Conservation (phyloP, 441 rosid species). For the Populus tomentosa region DNA sequence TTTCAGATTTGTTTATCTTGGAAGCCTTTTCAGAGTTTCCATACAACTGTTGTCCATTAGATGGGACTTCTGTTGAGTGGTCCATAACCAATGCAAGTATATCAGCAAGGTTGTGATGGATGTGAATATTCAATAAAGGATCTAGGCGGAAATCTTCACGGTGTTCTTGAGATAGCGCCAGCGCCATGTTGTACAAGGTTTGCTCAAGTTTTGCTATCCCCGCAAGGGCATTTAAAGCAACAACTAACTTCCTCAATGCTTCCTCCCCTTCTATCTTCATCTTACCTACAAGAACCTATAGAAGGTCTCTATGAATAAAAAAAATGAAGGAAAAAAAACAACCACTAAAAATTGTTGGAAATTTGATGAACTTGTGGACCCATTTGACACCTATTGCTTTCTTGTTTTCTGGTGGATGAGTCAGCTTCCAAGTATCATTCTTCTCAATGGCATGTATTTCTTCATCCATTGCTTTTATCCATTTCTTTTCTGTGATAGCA, state of each 20-base stretch:
- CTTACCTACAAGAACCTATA: constrained; percentile 90
- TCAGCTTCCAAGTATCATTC: too few species aligned
- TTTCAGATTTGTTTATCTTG: constrained; percentile 31
- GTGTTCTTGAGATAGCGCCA: constrained; percentile 61
- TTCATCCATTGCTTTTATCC: too few species aligned
- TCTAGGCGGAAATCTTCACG: constrained; percentile 88
- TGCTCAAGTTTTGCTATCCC: constrained; percentile 81
- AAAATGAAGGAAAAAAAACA: constrained; percentile 7
- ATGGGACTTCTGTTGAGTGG: constrained; percentile 28
- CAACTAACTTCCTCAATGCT: constrained; percentile 77
- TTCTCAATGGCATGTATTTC: too few species aligned
- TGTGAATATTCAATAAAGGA: constrained; percentile 86
- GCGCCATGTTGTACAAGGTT: constrained; percentile 72
- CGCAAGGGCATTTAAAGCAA: constrained; percentile 96
- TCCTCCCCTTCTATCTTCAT: constrained; percentile 94
- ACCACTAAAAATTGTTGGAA: constrained; percentile 6
- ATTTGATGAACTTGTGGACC: background rate
- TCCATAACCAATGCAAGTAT: constrained; percentile 48
- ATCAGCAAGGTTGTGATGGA: constrained; percentile 86
- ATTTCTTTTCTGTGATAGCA: too few species aligned
- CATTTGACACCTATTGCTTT: too few species aligned
- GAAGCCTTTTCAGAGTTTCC: constrained; percentile 35
- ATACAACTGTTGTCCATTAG: constrained; percentile 26
- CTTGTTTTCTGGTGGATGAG: too few species aligned
- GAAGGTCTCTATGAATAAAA: constrained; percentile 20